Conservation (phyloP, 2,329 filamentous ascomycete genomes). For the Arachnopeziza araneosa region DNA sequence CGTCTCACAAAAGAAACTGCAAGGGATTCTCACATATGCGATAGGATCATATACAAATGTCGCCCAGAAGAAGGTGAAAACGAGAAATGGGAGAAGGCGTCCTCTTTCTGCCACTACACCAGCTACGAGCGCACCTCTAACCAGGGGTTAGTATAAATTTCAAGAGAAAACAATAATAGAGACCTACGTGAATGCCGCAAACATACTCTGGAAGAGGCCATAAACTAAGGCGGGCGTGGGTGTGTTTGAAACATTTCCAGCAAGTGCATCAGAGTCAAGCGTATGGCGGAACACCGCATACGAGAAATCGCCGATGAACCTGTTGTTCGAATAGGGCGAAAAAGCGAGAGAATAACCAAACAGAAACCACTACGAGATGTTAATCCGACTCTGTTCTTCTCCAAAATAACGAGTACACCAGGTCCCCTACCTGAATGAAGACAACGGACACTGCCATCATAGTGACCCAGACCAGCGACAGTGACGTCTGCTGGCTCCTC, state of each 20-base stretch:
- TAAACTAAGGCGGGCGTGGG: slow-evolving; percentile 86
- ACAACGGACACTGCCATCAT: slow-evolving; percentile 80
- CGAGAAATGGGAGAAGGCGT: slow-evolving; percentile 85
- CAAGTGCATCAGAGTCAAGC: slow-evolving; percentile 84
- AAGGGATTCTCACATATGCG: slow-evolving; percentile 48
- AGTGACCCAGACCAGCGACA: slow-evolving; percentile 85
- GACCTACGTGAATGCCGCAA: slow-evolving; percentile 36
- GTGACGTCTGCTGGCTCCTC: slow-evolving; percentile 76
- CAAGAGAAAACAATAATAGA: not conserved
- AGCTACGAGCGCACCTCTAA: slow-evolving; percentile 86
- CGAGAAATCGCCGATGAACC: slow-evolving; percentile 80
- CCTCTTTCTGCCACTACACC: slow-evolving; percentile 92
- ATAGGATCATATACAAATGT: slow-evolving; percentile 96
- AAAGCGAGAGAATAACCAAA: slow-evolving; percentile 98
- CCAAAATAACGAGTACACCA: not conserved
- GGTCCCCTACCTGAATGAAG: slow-evolving; percentile 32
- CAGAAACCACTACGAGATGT: slow-evolving; percentile 99
- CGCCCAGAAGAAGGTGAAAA: slow-evolving; percentile 94
- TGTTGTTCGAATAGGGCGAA: slow-evolving; percentile 72
- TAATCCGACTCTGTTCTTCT: slow-evolving; percentile 39
- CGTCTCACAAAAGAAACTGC: slow-evolving; percentile 30
- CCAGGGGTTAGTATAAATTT: slow-evolving; percentile 73
- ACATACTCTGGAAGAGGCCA: slow-evolving; percentile 71
- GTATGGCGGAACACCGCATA: slow-evolving; percentile 36
- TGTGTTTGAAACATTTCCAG: slow-evolving; percentile 78